Evolutionary conservation across 2,329 filamentous ascomycete species (phyloP).

Genomic region (Chalaropsis ovoidea): DNA sequence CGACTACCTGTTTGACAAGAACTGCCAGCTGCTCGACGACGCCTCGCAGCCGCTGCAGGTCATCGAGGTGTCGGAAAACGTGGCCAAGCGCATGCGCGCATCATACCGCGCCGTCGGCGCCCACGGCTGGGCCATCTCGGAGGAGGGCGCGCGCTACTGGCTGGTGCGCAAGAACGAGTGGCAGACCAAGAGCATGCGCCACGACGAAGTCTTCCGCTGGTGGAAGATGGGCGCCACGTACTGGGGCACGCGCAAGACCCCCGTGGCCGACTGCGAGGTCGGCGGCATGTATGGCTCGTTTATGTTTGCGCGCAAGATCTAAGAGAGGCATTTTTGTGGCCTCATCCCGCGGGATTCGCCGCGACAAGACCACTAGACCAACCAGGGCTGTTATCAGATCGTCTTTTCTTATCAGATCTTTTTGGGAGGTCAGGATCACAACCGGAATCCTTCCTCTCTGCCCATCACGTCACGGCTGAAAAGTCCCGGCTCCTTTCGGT

Average conservation of each 20-base stretch:
- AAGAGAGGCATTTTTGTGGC: constrained; percentile 28
- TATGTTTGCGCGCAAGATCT: constrained; percentile 53
- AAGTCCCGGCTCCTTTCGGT: not conserved
- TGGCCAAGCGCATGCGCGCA: constrained; percentile 55
- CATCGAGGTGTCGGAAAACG: constrained; percentile 61
- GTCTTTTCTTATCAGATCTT: too few relatives aligned
- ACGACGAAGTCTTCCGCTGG: constrained; percentile 43
- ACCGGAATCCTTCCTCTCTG: not conserved
- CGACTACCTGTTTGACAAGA: constrained; percentile 42
- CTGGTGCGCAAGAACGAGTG: constrained; percentile 48
- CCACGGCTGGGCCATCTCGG: constrained; percentile 60
- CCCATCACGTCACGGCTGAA: not conserved
- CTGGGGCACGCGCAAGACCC: constrained; percentile 84
- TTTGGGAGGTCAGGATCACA: not conserved
- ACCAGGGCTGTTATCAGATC: not conserved
- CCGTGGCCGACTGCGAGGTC: constrained; percentile 82
- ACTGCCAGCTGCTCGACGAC: constrained; percentile 47
- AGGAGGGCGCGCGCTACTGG: constrained; percentile 57
- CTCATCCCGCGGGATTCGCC: not conserved
- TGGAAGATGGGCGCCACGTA: constrained; percentile 81
- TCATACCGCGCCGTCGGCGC: constrained; percentile 49
- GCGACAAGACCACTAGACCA: not conserved
- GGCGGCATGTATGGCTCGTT: constrained; percentile 81
- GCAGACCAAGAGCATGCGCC: constrained; percentile 29
- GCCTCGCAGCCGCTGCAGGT: constrained; percentile 62